Conservation (phyloP, 1,139 yeast species). For the Wickerhamomyces sp. region DNA sequence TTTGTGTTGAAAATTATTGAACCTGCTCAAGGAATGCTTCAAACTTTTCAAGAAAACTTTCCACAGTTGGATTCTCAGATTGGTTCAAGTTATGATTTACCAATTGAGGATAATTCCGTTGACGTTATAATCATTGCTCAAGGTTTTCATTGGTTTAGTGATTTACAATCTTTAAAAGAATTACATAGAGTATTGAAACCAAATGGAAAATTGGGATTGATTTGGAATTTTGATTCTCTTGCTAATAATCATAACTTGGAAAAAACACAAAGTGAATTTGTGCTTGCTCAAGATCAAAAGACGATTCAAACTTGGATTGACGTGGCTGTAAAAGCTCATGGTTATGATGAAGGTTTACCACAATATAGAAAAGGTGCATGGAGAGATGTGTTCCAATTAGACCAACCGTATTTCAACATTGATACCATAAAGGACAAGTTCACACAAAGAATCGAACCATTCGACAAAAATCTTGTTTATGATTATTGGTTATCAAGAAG, state of each 20-base stretch:
- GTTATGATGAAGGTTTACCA: constrained; percentile 41
- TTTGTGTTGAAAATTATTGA: constrained; percentile 41
- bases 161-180: constrained; percentile 43
- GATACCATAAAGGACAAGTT: constrained; percentile 23
- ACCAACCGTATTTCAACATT: constrained; percentile 23
- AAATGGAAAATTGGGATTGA: constrained; percentile 43
- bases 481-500: constrained; percentile 56
- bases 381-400: constrained; percentile 38
- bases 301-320: constrained; percentile 24
- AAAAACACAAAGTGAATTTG: constrained; percentile 5
- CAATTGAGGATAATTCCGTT: constrained; percentile 38
- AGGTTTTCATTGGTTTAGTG: constrained; percentile 68
- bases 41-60: constrained; percentile 40
- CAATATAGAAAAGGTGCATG: constrained; percentile 52
- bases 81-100: constrained; percentile 47
- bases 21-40: constrained; percentile 58
- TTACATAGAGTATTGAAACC: constrained; percentile 45
- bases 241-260: constrained; percentile 10
- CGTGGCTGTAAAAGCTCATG: constrained; percentile 27
- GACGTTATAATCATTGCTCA: constrained; percentile 60
- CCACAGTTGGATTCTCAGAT: constrained; percentile 38
- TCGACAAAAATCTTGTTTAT: constrained; percentile 35
- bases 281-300: constrained; percentile 12
- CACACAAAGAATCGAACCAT: constrained; percentile 29
- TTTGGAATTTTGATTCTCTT: constrained; percentile 58